Evolutionary conservation across 1,284 basidiomycete species (phyloP).

Genomic region (Xerocomus nothofagi): DNA sequence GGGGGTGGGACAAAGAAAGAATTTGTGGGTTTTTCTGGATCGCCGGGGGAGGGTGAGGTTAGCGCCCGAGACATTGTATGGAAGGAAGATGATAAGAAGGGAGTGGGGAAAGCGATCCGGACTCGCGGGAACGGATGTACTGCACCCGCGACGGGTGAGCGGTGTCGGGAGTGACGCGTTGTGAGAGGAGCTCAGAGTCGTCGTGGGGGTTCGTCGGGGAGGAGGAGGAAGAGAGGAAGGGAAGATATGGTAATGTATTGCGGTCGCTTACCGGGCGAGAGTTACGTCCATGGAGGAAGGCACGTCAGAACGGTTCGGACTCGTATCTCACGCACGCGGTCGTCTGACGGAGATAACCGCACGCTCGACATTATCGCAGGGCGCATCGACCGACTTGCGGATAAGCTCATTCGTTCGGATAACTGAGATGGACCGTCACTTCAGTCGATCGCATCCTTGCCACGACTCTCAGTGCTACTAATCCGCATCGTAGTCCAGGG

Average conservation of each 20-base stretch:
- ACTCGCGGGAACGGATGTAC: slow-evolving; percentile 8
- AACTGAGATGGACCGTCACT: too few relatives aligned
- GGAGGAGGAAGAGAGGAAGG: background rate
- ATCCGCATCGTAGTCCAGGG: too few relatives aligned
- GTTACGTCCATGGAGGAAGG: slow-evolving; percentile 9
- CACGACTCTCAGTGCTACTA: too few relatives aligned
- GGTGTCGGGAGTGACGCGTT: background rate
- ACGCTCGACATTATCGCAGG: slow-evolving; percentile 7
- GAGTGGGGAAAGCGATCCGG: background rate
- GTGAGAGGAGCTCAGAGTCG: too few relatives aligned
- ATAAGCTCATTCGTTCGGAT: background rate
- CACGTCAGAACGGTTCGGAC: slow-evolving; percentile 2
- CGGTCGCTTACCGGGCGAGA: background rate
- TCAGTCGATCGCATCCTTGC: too few relatives aligned
- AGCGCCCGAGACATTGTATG: slow-evolving; percentile 20
- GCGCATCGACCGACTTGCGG: background rate
- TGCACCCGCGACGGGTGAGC: background rate
- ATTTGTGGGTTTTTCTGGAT: slow-evolving; percentile 21
- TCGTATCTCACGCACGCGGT: slow-evolving; percentile 20
- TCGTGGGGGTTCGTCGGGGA: background rate
- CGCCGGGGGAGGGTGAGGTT: slow-evolving; percentile 17
- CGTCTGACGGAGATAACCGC: slow-evolving; percentile 21
- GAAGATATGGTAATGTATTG: background rate
- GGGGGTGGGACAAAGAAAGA: slow-evolving; percentile 30
- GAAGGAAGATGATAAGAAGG: background rate